Base-by-base conservation (phyloP, 2,329 filamentous ascomycete genomes). In the Ilyonectria destructans region DNA sequence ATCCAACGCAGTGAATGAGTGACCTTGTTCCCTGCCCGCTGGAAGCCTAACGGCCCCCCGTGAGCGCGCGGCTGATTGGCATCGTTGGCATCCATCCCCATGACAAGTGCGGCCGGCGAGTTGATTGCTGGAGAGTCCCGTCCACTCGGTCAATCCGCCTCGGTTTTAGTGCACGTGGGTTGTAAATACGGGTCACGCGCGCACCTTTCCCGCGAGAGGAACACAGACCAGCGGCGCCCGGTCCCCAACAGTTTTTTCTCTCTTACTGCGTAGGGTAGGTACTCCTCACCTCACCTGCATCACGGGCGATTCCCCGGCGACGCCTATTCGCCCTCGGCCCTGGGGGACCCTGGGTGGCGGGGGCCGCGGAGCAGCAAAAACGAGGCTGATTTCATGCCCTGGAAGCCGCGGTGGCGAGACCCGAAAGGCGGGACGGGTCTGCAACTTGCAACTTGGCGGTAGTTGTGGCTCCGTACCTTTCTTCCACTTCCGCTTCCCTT, bases 251-350 rank as follows among this genome's bases (percentile, higher is more conserved):
- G 23, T 60, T 61, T 65, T 65, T 43, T 26, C 23, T 6, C 15
- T 52, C 49, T 26, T 26, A 26, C 26, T 26, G 26, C 26, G 26
- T 26, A 26, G 26, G 26, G 26, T 26, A 26, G 26, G 26, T 26
- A 26, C 26, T 52, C 49, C 49, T 52, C 54, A 56, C 54, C 52
- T 67, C 66, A 62, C 58, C 65, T 66, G 62, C 70, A 69, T 68
- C 65, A 60, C 67, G 66, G 54, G 43, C 58, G 62, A 72, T 74
- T 64, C 65, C 65, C 65, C 68, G 64, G 69, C 48, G 57, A 67
- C 59, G 45, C 58, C 67, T 58, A 74, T 75, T 75, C 67, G 71
- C 9, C 54, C 59, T 43, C 40, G 40, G 40, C 40, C 37, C n/a
- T 6, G 15, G 15, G 17, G 40, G 13, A 4, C 3, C 37, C 13